Evolutionary conservation across 2,329 filamentous ascomycete genomes (phyloP).

Genomic region (Whalleya microplaca): DNA sequence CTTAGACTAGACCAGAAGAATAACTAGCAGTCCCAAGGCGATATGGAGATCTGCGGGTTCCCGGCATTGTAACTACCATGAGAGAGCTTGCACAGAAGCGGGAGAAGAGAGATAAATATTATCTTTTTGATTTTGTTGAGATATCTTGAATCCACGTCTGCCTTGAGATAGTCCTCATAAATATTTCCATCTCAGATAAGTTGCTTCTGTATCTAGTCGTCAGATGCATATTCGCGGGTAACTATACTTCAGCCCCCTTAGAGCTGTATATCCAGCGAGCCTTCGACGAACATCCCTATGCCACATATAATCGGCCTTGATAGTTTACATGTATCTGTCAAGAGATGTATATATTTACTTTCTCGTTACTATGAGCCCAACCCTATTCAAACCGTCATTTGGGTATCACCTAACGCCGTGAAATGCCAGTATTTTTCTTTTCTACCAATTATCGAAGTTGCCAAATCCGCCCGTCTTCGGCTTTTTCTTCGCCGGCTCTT

Average conservation of each 20-base stretch:
- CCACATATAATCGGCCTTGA: neutral
- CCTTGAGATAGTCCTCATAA: too few species aligned
- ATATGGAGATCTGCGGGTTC: too few species aligned
- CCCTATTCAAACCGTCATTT: neutral
- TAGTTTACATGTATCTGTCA: neutral
- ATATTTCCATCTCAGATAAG: too few species aligned
- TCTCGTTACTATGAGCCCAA: neutral
- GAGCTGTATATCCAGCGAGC: neutral
- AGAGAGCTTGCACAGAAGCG: too few species aligned
- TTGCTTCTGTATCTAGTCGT: too few species aligned
- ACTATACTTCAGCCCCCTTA: neutral
- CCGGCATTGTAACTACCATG: too few species aligned
- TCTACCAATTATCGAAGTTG: constrained; percentile 90
- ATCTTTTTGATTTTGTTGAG: too few species aligned
- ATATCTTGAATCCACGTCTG: too few species aligned
- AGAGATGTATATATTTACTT: neutral
- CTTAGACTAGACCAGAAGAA: too few species aligned
- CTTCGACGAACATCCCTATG: neutral
- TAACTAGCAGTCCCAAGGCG: too few species aligned
- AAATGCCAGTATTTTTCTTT: constrained; percentile 1
- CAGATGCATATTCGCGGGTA: too few species aligned
- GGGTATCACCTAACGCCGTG: constrained; percentile 28
- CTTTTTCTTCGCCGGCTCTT: constrained; percentile 81
- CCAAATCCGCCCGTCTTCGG: constrained; percentile 80
- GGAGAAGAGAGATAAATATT: too few species aligned